Evolutionary conservation across 768 basidiomycete species (phyloP).

Genomic region (Panaeolus papilionaceus): DNA sequence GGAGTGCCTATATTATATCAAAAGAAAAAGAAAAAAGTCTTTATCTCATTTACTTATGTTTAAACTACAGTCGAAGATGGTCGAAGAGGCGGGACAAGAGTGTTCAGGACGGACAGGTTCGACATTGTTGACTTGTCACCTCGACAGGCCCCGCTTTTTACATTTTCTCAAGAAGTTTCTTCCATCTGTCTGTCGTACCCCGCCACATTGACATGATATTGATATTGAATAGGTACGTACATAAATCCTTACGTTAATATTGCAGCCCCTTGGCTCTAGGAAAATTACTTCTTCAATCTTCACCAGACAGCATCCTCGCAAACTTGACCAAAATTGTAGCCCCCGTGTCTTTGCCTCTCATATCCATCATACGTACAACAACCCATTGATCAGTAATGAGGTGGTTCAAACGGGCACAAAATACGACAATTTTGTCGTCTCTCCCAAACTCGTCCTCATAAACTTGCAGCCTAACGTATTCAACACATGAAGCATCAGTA

Average conservation of each 20-base stretch:
- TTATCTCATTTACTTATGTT: not conserved
- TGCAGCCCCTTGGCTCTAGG: not conserved
- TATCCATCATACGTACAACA: conserved; percentile 55
- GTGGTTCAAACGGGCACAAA: conserved; percentile 57
- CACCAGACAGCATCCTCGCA: conserved; percentile 9
- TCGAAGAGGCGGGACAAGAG: not conserved
- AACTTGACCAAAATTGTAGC: conserved; percentile 36
- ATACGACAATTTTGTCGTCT: conserved; percentile 54
- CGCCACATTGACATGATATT: conserved; percentile 4
- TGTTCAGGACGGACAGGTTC: not conserved
- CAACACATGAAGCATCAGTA: not conserved
- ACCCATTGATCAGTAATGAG: conserved; percentile 53
- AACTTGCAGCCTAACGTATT: conserved; percentile 37
- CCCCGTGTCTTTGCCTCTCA: conserved; percentile 55
- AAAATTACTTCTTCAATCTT: not conserved
- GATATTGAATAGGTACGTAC: not conserved
- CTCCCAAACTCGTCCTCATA: conserved; percentile 48
- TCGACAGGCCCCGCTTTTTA: not conserved
- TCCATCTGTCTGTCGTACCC: conserved; percentile 2
- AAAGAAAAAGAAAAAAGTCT: not conserved
- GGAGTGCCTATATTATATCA: too few species aligned
- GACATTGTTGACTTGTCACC: not conserved
- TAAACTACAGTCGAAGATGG: not conserved
- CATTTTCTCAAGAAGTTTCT: not conserved
- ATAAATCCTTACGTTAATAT: conserved; percentile 2